These are phyloP conservation scores for Rhizopus arrhizus DNA, from an alignment of 371 early-diverging fungal species.

Conservation along the genomic window DNA sequence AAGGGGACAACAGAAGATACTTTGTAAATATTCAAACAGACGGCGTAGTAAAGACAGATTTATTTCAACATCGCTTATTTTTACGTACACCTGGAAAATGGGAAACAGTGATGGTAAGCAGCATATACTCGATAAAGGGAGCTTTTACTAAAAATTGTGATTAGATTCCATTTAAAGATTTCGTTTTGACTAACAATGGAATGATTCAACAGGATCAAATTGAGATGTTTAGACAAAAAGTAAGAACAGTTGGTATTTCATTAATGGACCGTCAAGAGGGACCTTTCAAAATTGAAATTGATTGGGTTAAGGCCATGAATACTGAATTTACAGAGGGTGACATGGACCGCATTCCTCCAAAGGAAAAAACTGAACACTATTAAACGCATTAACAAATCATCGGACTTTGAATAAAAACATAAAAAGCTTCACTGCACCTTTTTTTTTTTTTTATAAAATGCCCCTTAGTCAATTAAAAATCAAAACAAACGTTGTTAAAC, in stretches of 20 bases:
- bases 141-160: not conserved
- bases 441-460: conserved; percentile 29
- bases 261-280: conserved; percentile 82
- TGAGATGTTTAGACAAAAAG: conserved; percentile 78
- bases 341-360: conserved; percentile 46
- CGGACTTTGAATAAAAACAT: not conserved
- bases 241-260: conserved; percentile 89
- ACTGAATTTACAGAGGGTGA: conserved; percentile 74
- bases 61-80: conserved; percentile 91
- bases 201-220: conserved; percentile 83
- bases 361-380: not conserved
- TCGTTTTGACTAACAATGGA: conserved; percentile 88
- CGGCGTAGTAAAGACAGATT: conserved; percentile 75
- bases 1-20: conserved; percentile 80
- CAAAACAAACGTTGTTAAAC: conserved; percentile 70
- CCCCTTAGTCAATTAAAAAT: conserved; percentile 65
- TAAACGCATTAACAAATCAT: not conserved
- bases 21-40: conserved; percentile 91
- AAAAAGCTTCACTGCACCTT: not conserved
- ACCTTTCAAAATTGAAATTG: conserved; percentile 86
- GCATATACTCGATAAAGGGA: not conserved
- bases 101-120: conserved; percentile 83
- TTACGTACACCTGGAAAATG: conserved; percentile 85
- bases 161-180: conserved; percentile 90
- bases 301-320: conserved; percentile 87